phyloP scores from a whole-genome alignment of 208 protist species.

The Porcisia hertigi region DNA sequence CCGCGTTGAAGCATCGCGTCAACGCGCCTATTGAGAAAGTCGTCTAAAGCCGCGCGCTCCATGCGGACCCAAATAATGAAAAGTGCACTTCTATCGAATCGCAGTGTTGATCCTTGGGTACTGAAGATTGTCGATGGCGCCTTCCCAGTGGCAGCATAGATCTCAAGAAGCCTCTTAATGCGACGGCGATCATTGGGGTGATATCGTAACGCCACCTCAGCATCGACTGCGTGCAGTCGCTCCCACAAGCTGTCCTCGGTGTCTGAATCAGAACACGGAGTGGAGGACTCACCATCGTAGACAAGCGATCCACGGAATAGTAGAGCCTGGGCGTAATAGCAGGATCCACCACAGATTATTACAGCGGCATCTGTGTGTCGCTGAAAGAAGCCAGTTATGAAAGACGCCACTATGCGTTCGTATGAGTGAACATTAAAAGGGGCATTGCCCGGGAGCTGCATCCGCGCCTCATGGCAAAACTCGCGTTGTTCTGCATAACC shows the following conservation, averaged over 20 bases:
- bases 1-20: slow-evolving; percentile 80
- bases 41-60: slow-evolving; percentile 43
- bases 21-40: slow-evolving; percentile 58
- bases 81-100: slow-evolving; percentile 32
- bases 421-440: slow-evolving; percentile 64
- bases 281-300: neutral
- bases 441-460: neutral
- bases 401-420: slow-evolving; percentile 42
- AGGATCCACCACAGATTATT: slow-evolving; percentile 83
- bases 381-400: slow-evolving; percentile 56
- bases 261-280: slow-evolving; percentile 6
- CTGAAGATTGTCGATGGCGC: slow-evolving; percentile 58
- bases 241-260: slow-evolving; percentile 40
- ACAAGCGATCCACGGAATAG: slow-evolving; percentile 67
- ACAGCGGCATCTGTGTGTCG: slow-evolving; percentile 42
- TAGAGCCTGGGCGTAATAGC: slow-evolving; percentile 76
- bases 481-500: neutral
- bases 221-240: slow-evolving; percentile 64
- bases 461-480: slow-evolving; percentile 1
- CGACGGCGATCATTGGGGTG: slow-evolving; percentile 87
- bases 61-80: slow-evolving; percentile 74
- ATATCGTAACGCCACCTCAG: slow-evolving; percentile 60
- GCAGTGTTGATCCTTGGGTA: slow-evolving; percentile 28
- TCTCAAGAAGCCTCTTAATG: slow-evolving; percentile 75
- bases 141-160: slow-evolving; percentile 55